phyloP scores from a whole-genome alignment of 257 asterid genomes.

The Przewalskia tangutica region DNA sequence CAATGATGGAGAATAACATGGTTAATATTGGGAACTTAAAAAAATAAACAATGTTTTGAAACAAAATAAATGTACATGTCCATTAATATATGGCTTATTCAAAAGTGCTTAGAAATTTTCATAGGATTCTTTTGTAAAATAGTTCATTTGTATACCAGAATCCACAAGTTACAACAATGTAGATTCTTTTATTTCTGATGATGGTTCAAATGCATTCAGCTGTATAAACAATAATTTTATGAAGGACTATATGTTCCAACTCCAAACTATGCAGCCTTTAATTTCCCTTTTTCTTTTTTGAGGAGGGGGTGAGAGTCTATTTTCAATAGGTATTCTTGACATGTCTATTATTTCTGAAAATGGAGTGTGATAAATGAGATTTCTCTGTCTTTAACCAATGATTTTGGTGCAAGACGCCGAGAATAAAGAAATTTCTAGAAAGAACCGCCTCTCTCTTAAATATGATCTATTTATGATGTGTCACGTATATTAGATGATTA shows the following conservation, averaged over 20 bases:
- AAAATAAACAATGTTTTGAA: too few species aligned
- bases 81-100: not conserved
- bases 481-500: too few species aligned
- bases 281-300: too few species aligned
- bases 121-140: not conserved
- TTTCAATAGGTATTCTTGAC: not conserved
- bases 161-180: not conserved
- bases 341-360: too few species aligned
- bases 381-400: too few species aligned
- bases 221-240: not conserved
- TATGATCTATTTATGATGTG: too few species aligned
- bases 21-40: not conserved
- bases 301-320: too few species aligned
- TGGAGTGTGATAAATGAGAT: too few species aligned
- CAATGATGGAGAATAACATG: not conserved
- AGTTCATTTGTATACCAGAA: not conserved
- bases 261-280: not conserved
- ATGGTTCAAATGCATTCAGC: not conserved
- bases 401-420: too few species aligned
- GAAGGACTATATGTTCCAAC: not conserved
- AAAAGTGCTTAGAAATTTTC: not conserved
- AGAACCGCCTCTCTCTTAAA: too few species aligned
- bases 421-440: too few species aligned
- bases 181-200: not conserved
- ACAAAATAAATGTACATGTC: not conserved